phyloP scores from a whole-genome alignment of 768 basidiomycete species.

The Naganishia vishniacii region DNA sequence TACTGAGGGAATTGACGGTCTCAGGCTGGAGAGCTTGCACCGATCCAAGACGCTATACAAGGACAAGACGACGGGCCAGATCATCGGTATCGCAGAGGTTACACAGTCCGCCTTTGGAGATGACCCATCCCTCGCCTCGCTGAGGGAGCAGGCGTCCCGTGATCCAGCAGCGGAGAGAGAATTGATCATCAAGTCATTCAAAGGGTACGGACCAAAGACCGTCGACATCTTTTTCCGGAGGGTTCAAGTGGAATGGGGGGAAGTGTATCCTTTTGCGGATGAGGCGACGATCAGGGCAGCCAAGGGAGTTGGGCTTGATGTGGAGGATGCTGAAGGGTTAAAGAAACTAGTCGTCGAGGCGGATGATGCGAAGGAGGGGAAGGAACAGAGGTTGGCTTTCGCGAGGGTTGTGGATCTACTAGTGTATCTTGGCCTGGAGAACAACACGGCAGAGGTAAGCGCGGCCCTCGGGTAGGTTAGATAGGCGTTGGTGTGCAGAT shows the following conservation, averaged over 20 bases:
- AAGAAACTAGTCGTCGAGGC: slow-evolving; percentile 28
- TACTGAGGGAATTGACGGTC: neutral
- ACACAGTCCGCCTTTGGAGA: neutral
- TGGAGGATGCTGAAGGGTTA: slow-evolving; percentile 29
- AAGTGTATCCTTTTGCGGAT: slow-evolving; percentile 41
- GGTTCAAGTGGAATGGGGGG: slow-evolving; percentile 39
- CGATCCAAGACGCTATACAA: slow-evolving; percentile 12
- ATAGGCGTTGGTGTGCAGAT: too few relatives aligned
- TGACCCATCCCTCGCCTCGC: neutral
- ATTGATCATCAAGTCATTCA: slow-evolving; percentile 19
- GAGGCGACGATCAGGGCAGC: slow-evolving; percentile 34
- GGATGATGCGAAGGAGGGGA: neutral
- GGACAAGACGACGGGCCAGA: slow-evolving; percentile 8
- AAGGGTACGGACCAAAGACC: slow-evolving; percentile 33
- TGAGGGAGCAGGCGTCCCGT: neutral
- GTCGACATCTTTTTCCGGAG: slow-evolving; percentile 37
- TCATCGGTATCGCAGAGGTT: slow-evolving; percentile 5
- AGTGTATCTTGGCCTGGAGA: slow-evolving; percentile 39
- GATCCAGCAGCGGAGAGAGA: slow-evolving; percentile 36
- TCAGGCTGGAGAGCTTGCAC: slow-evolving; percentile 11
- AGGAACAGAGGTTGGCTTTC: slow-evolving; percentile 26
- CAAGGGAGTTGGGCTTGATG: slow-evolving; percentile 30
- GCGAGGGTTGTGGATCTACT: slow-evolving; percentile 37
- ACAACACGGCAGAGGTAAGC: slow-evolving; percentile 32
- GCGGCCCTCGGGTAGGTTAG: too few relatives aligned